Conservation (phyloP, 1,284 basidiomycete genomes). For the Coriolopsis trogii region DNA sequence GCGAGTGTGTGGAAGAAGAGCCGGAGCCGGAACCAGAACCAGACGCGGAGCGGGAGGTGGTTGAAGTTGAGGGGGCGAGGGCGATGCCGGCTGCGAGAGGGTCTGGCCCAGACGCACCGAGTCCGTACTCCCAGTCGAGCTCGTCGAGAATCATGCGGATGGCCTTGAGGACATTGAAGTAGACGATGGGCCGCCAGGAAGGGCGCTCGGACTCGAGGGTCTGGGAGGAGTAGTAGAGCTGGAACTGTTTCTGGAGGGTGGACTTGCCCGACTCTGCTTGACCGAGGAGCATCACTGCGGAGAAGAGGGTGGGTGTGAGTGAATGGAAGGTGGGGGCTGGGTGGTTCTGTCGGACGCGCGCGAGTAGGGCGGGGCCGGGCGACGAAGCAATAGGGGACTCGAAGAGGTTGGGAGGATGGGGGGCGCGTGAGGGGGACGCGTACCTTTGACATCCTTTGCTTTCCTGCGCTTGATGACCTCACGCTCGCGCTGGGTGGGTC, state of each 20-base stretch:
- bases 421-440: constrained; percentile 13
- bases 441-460: constrained; percentile 68
- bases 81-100: constrained; percentile 22
- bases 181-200: constrained; percentile 77
- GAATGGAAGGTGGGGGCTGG: no score
- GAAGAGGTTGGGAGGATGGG: background rate
- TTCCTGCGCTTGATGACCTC: constrained; percentile 45
- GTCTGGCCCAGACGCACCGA: constrained; percentile 23
- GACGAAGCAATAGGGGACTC: background rate
- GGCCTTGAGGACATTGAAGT: constrained; percentile 80
- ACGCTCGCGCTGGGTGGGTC: constrained; percentile 52
- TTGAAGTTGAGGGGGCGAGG: constrained; percentile 20
- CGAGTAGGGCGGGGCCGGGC: background rate
- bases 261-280: constrained; percentile 83
- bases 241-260: constrained; percentile 80
- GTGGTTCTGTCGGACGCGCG: background rate
- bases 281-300: constrained; percentile 50
- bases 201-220: constrained; percentile 70
- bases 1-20: constrained; percentile 19
- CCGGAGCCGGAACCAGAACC: constrained; percentile 24
- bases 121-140: constrained; percentile 60
- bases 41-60: constrained; percentile 16
- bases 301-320: background rate
- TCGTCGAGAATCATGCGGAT: constrained; percentile 75
- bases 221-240: constrained; percentile 73